These are phyloP conservation scores for Nigrograna mackinnonii DNA, from an alignment of 2,329 filamentous ascomycete genomes.

Conservation along the genomic window DNA sequence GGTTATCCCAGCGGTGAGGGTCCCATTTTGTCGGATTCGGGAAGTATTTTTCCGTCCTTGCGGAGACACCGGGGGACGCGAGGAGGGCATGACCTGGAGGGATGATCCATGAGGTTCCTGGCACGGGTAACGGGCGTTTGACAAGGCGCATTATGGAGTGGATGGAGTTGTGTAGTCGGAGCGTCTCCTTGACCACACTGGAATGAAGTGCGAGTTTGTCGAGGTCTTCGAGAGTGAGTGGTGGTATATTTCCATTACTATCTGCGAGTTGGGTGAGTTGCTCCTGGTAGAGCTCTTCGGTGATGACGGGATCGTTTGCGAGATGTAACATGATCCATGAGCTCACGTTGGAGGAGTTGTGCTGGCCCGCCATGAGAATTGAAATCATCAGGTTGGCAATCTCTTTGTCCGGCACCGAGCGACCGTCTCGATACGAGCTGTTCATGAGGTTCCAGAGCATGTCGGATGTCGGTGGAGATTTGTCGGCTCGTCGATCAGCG, in stretches of 20 bases:
- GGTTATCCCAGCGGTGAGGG: slow-evolving; percentile 79
- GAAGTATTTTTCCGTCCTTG: slow-evolving; percentile 71
- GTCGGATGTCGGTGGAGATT: slow-evolving; percentile 55
- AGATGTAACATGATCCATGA: slow-evolving; percentile 81
- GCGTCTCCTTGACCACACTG: slow-evolving; percentile 82
- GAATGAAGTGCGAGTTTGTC: slow-evolving; percentile 76
- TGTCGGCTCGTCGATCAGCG: slow-evolving; percentile 57
- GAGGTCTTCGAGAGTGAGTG: slow-evolving; percentile 73
- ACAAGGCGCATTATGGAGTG: slow-evolving; percentile 88
- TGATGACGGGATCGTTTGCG: slow-evolving; percentile 71
- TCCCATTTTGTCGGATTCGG: slow-evolving; percentile 78
- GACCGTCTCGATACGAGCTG: slow-evolving; percentile 76
- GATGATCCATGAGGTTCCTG: slow-evolving; percentile 76
- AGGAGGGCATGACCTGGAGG: slow-evolving; percentile 77
- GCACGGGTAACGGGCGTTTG: slow-evolving; percentile 78
- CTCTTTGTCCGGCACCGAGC: slow-evolving; percentile 71
- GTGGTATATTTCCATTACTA: slow-evolving; percentile 66
- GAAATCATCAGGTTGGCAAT: slow-evolving; percentile 88
- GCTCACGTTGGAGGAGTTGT: slow-evolving; percentile 77
- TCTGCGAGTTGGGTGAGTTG: slow-evolving; percentile 64
- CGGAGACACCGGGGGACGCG: slow-evolving; percentile 76
- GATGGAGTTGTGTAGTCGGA: slow-evolving; percentile 83
- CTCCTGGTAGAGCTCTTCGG: slow-evolving; percentile 78
- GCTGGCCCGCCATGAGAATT: slow-evolving; percentile 81
- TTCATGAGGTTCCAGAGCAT: slow-evolving; percentile 86